A percentile compares a stretch with the other conserved stretches of the same genome.
Evolutionary conservation across 2,329 filamentous ascomycete species (phyloP).

Genomic region (Aschersonia sp.): DNA sequence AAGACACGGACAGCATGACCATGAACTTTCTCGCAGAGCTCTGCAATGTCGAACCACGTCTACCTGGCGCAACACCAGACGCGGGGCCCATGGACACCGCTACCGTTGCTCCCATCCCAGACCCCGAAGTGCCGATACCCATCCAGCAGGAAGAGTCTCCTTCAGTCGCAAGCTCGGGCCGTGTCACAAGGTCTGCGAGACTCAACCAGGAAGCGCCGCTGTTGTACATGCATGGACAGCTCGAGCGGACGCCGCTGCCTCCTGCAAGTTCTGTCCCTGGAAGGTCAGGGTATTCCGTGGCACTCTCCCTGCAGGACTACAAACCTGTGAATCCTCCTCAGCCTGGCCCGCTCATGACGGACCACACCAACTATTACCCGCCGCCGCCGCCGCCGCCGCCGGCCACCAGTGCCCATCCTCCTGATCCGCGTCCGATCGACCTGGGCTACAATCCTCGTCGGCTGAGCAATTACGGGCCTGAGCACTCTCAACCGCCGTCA

Average conservation of each 20-base stretch:
- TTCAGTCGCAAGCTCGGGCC: slow-evolving; percentile 8
- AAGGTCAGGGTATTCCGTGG: slow-evolving; percentile 4
- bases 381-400: slow-evolving; percentile 3
- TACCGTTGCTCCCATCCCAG: neutral
- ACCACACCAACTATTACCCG: slow-evolving; percentile 14
- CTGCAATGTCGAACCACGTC: slow-evolving; percentile 16
- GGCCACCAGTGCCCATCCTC: slow-evolving; percentile 10
- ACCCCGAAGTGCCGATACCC: slow-evolving; percentile 6
- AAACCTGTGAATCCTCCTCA: slow-evolving; percentile 9
- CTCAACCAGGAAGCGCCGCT: slow-evolving; percentile 12
- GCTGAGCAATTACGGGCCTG: slow-evolving; percentile 15
- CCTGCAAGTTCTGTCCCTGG: slow-evolving; percentile 10
- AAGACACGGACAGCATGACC: slow-evolving; percentile 10
- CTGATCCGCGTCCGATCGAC: slow-evolving; percentile 17
- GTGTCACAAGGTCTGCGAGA: slow-evolving; percentile 10
- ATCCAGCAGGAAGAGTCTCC: slow-evolving; percentile 11
- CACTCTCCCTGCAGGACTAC: slow-evolving; percentile 1
- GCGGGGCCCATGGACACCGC: neutral
- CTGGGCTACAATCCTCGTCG: slow-evolving; percentile 16
- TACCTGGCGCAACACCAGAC: slow-evolving; percentile 5
- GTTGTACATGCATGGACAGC: slow-evolving; percentile 8
- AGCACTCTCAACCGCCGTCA: slow-evolving; percentile 7
- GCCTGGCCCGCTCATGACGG: slow-evolving; percentile 4
- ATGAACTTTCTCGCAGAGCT: slow-evolving; percentile 20
- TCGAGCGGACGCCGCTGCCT: slow-evolving; percentile 8